These are phyloP conservation scores for Lablab purpureus DNA, from an alignment of 306 rosid genomes.

Conservation along the genomic window DNA sequence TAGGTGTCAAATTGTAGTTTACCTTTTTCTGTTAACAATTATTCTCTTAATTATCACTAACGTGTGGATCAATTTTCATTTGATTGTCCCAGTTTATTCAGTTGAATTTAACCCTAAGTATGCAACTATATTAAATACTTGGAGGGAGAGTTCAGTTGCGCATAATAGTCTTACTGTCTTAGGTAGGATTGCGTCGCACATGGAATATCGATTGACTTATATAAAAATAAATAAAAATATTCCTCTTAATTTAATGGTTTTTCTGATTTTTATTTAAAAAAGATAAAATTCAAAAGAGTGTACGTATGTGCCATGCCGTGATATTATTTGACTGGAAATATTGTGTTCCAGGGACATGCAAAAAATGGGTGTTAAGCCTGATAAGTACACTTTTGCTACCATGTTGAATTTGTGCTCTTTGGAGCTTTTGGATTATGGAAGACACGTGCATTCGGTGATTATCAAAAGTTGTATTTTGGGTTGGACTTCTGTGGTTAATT, in stretches of 20 bases:
- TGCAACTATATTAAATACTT: too few relatives aligned
- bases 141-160: too few relatives aligned
- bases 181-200: too few relatives aligned
- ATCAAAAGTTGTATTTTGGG: conserved; percentile 61
- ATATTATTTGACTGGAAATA: background rate
- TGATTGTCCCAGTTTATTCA: too few relatives aligned
- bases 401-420: conserved; percentile 65
- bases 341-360: conserved; percentile 53
- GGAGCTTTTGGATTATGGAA: conserved; percentile 64
- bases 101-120: too few relatives aligned
- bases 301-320: background rate
- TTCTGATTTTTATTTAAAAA: background rate
- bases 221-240: background rate
- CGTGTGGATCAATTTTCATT: too few relatives aligned
- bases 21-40: background rate
- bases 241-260: background rate
- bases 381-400: conserved; percentile 66
- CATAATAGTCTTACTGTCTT: too few relatives aligned
- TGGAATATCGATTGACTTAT: background rate
- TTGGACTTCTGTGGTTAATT: conserved; percentile 69
- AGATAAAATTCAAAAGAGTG: background rate
- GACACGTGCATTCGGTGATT: conserved; percentile 66
- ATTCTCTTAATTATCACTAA: background rate
- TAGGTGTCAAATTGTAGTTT: background rate
- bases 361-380: conserved; percentile 58